Conservation (phyloP, 768 basidiomycete genomes). For the Pholiota conissans region DNA sequence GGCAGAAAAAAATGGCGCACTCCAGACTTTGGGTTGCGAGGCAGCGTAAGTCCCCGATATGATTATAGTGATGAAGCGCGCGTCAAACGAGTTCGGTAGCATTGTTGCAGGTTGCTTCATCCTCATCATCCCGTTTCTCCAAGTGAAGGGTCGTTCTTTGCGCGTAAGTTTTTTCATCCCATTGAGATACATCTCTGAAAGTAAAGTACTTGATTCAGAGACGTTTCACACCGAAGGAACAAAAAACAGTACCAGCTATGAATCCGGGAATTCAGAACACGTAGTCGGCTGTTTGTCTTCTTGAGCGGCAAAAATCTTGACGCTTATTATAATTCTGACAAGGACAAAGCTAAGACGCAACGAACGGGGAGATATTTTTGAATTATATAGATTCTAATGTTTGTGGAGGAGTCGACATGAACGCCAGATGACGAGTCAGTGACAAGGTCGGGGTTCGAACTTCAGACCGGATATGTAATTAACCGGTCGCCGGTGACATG, state of each 20-base stretch:
- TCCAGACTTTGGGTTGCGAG: constrained; percentile 63
- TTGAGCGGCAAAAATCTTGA: no score
- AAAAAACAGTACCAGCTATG: neutral
- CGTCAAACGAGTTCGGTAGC: neutral
- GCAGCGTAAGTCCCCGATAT: constrained; percentile 46
- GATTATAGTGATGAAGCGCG: neutral
- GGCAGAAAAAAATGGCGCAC: constrained; percentile 57
- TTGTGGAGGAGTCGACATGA: no score
- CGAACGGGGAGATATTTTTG: no score
- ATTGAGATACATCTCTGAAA: neutral
- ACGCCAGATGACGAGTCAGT: no score
- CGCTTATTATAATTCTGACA: neutral
- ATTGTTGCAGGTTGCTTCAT: neutral
- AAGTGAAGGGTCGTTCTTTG: neutral
- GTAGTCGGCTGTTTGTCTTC: no score
- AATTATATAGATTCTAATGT: no score
- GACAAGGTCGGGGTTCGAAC: no score
- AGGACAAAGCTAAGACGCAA: neutral
- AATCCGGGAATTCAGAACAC: no score
- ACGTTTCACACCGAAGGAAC: neutral
- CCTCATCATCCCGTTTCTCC: neutral
- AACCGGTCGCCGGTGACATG: no score
- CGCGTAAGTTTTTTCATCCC: neutral
- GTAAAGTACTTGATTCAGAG: neutral
- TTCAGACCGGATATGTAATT: no score